Conservation (phyloP, 106 monocot species). For the Dendrobium nobile region DNA sequence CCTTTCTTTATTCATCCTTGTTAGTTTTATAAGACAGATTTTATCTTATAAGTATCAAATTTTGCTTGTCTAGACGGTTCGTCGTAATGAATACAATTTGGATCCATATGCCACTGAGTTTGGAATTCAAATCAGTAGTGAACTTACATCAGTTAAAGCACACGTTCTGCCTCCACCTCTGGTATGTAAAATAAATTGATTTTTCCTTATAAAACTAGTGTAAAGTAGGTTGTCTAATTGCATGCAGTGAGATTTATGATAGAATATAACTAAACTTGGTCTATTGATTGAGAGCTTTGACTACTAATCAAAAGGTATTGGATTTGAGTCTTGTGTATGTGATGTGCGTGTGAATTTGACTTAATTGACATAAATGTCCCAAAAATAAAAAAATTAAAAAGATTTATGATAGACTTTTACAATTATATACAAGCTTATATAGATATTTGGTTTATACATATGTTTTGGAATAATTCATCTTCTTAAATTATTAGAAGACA, state of each 20-base stretch:
- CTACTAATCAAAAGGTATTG: too few relatives aligned
- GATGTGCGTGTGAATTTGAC: too few relatives aligned
- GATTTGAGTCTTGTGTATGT: too few relatives aligned
- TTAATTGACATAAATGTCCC: too few relatives aligned
- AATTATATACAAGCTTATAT: too few relatives aligned
- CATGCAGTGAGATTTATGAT: neutral
- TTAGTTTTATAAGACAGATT: neutral
- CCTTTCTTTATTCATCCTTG: neutral
- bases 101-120: conserved; percentile 59
- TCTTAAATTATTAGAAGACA: too few relatives aligned
- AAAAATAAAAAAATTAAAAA: too few relatives aligned
- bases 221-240: neutral
- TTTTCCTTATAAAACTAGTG: neutral
- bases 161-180: conserved; percentile 52
- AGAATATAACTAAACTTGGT: too few relatives aligned
- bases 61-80: conserved; percentile 27
- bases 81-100: conserved; percentile 37
- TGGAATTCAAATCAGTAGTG: conserved; percentile 48
- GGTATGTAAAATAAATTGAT: conserved; percentile 21
- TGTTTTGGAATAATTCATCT: neutral
- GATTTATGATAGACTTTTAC: too few relatives aligned
- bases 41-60: neutral
- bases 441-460: neutral
- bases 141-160: conserved; percentile 46
- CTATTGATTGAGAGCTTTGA: too few relatives aligned